Conservation (phyloP, 192 early-diverging fungal species). For the Linnemannia zychae region DNA sequence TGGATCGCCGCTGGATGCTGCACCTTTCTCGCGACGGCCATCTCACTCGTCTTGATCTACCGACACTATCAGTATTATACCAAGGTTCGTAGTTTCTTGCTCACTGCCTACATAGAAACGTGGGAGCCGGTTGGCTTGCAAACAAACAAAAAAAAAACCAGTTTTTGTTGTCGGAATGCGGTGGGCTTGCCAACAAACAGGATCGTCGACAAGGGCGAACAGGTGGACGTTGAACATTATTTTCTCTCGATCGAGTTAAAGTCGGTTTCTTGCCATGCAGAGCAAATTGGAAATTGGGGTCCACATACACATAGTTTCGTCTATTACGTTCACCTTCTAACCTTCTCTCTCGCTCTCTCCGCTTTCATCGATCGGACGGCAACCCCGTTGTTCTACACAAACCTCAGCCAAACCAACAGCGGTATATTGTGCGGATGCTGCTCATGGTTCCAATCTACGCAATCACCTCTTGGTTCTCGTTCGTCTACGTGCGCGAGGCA, state of each 20-base stretch:
- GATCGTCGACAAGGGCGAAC: neutral
- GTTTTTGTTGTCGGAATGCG: neutral
- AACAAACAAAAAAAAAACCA: neutral
- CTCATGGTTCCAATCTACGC: constrained; percentile 83
- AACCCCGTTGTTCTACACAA: neutral
- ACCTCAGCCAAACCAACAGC: constrained; percentile 73
- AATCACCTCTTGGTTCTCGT: constrained; percentile 76
- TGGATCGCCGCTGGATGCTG: constrained; percentile 70
- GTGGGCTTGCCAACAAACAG: neutral
- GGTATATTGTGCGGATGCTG: constrained; percentile 81
- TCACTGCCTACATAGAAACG: neutral
- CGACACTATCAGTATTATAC: constrained; percentile 69
- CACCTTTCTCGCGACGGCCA: constrained; percentile 61
- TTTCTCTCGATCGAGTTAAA: neutral
- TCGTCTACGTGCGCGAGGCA: constrained; percentile 76
- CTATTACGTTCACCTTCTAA: neutral
- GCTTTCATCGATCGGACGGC: neutral
- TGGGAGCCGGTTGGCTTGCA: neutral
- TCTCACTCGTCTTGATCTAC: constrained; percentile 65
- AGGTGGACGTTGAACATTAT: neutral
- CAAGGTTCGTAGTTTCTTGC: constrained; percentile 29
- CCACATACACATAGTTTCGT: neutral
- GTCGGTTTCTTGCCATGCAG: neutral
- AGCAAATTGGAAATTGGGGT: neutral
- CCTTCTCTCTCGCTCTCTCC: neutral